These are phyloP conservation scores for Trametes punicea DNA, from an alignment of 768 basidiomycete species.

Conservation along the genomic window DNA sequence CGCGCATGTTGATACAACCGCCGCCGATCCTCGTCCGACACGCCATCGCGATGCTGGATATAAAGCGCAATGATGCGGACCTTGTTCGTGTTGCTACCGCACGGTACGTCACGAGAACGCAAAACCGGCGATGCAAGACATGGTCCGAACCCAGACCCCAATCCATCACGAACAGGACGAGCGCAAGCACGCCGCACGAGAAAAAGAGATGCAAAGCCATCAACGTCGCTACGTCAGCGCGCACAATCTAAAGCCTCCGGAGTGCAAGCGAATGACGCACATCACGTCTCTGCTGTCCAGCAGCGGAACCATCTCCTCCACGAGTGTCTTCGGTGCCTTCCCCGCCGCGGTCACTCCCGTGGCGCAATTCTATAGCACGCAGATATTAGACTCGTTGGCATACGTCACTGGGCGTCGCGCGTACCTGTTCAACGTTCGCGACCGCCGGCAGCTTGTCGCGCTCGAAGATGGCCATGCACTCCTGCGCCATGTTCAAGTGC, in stretches of 20 bases:
- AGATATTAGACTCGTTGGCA: background rate
- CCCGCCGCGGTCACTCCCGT: conserved; percentile 91
- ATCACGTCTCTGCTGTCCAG: conserved; percentile 82
- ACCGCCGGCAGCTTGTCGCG: conserved; percentile 77
- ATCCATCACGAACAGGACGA: background rate
- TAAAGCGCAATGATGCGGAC: conserved; percentile 95
- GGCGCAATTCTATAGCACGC: conserved; percentile 70
- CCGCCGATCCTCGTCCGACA: conserved; percentile 96
- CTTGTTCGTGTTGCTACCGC: conserved; percentile 78
- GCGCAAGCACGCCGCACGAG: background rate
- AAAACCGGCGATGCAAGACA: too few relatives aligned
- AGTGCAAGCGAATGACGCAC: conserved; percentile 42
- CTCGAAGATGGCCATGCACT: conserved; percentile 94
- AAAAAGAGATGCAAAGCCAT: background rate
- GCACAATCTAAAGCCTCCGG: background rate
- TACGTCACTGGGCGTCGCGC: conserved; percentile 1
- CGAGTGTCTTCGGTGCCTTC: conserved; percentile 89
- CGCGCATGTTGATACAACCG: conserved; percentile 94
- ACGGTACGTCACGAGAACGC: conserved; percentile 12
- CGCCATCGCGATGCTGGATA: conserved; percentile 91
- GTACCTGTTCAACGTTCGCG: conserved; percentile 88
- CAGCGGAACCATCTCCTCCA: conserved; percentile 98
- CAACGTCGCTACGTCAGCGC: conserved; percentile 7
- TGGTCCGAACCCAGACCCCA: too few relatives aligned
- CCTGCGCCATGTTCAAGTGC: conserved; percentile 96